phyloP scores from a whole-genome alignment of 306 rosid genomes.

The Oxytropis ochrocephala region DNA sequence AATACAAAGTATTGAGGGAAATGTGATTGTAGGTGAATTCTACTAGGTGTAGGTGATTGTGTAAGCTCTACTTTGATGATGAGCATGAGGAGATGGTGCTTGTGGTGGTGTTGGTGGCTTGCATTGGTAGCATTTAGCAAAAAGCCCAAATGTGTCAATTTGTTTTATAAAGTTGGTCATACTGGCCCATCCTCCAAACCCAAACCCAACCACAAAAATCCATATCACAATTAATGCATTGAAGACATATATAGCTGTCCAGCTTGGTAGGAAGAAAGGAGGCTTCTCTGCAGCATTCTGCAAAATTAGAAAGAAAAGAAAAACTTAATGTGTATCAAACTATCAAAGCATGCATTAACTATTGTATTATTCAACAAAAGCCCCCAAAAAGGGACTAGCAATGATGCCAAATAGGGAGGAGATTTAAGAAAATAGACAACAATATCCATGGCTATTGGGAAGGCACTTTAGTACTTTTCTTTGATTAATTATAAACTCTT shows the following conservation, averaged over 20 bases:
- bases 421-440: conserved; percentile 8
- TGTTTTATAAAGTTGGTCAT: conserved; percentile 73
- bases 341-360: background rate
- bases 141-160: conserved; percentile 77
- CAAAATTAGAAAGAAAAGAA: background rate
- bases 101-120: conserved; percentile 33
- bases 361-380: background rate
- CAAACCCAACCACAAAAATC: conserved; percentile 78
- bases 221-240: conserved; percentile 68
- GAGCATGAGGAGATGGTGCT: conserved; percentile 29
- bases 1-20: conserved; percentile 43
- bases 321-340: background rate
- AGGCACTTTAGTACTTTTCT: conserved; percentile 1
- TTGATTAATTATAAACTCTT: too few species aligned
- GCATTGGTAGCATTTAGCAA: conserved; percentile 94
- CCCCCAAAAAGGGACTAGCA: background rate
- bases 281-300: conserved; percentile 98
- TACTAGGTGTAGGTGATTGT: background rate
- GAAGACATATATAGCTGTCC: conserved; percentile 67
- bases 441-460: background rate
- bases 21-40: background rate
- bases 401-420: conserved; percentile 1
- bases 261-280: conserved; percentile 69
- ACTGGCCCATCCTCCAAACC: conserved; percentile 99
- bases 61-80: conserved; percentile 15